Evolutionary conservation across 2,329 filamentous ascomycete species (phyloP).

Genomic region (Nemania bipapillata): DNA sequence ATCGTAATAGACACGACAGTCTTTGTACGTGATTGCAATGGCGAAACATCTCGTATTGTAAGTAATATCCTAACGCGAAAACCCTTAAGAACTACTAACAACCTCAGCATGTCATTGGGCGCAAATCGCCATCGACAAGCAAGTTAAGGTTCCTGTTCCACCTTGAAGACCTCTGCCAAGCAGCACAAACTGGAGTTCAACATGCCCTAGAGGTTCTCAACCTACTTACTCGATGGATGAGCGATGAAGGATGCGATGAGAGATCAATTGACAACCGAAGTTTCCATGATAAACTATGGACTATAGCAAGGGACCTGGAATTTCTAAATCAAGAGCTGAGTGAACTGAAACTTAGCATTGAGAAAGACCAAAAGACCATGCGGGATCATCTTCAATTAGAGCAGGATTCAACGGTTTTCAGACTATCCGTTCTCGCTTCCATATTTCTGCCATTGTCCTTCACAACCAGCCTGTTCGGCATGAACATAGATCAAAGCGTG

Average conservation of each 20-base stretch:
- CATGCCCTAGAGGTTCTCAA: not conserved
- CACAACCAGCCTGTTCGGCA: slow-evolving; percentile 3
- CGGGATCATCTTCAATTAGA: not conserved
- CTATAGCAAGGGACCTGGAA: not conserved
- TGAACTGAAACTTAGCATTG: not conserved
- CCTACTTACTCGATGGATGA: not conserved
- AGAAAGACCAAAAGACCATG: not conserved
- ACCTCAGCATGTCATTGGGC: not conserved
- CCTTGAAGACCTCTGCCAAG: not conserved
- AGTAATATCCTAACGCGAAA: not conserved
- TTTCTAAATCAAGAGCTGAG: not conserved
- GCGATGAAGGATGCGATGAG: not conserved
- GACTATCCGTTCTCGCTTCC: not conserved
- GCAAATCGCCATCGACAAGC: not conserved
- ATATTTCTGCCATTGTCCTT: slow-evolving; percentile 1
- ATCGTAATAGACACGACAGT: not conserved
- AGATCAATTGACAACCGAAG: not conserved
- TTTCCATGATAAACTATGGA: not conserved
- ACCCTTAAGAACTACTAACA: no score
- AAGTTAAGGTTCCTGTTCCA: not conserved
- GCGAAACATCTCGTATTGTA: not conserved
- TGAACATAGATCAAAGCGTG: not conserved
- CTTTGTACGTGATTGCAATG: not conserved
- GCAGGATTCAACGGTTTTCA: not conserved
- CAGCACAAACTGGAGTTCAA: not conserved